Base-by-base conservation (phyloP, 805 yeast species). In the Myxozyma neglecta region DNA sequence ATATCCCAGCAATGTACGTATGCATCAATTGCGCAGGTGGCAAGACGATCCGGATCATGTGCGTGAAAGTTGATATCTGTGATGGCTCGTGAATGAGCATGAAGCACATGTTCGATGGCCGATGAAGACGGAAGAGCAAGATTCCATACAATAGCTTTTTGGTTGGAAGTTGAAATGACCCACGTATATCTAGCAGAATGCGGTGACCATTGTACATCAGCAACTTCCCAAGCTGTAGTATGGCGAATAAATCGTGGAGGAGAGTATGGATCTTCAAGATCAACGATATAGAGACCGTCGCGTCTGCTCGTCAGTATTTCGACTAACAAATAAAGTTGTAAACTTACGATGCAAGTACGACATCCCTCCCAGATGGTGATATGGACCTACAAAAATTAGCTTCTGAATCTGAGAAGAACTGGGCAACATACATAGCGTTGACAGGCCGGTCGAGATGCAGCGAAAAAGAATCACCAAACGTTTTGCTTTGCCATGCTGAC, bases 131-230 rank as follows among this genome's bases (percentile, higher is more conserved):
- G 76, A 66, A 93, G 76, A 0, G 89, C 85, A 63, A 94, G 75
- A 74, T 94, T 93, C 99, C 99, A 94, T 4, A 94, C 84, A 71
- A 94, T 79, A 0, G 97, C 98, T 76, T 93, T 93, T 72, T 93
- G 99, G 73, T 93, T 94, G 1, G 96, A 88, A 0, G 98, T 90
- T 0, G 97, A 89, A 0, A 93, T 87, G 47, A 94, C 90, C 96
- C 97, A 92, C 6, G 87, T 80, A 0, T 96, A 93, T 67, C 89
- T 89, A 1, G 86, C 81, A 6, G 82, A 79, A 72, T 94, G 97
- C 0, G 97, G 97, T 1, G 96, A 89, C 98, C 99, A 94, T 74
- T 94, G 98, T 1, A 93, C 97, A 73, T 93, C 97, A 0, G 99
- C 97, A 2, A 94, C 99, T 73, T 94, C 98, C 98, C 98, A 94